These are phyloP conservation scores for Miamiensis avidus DNA, from an alignment of 169 alveolate species.

Conservation along the genomic window DNA sequence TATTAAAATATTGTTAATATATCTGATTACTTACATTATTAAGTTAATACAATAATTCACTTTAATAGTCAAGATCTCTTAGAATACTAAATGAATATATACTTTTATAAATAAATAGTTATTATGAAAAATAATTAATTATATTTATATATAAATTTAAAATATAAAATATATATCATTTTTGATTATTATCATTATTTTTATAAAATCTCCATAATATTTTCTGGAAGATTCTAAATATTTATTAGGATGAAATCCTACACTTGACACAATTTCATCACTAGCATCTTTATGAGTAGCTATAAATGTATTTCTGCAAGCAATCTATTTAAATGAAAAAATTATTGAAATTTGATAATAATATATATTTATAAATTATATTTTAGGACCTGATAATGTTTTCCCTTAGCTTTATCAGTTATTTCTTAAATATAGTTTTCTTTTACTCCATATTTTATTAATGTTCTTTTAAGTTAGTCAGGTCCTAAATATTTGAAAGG, in stretches of 20 bases:
- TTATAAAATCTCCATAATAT: not conserved
- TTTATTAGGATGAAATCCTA: not conserved
- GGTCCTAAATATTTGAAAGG: conserved; percentile 46
- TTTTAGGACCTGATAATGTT: conserved; percentile 35
- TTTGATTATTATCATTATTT: too few relatives aligned
- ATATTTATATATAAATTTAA: too few relatives aligned
- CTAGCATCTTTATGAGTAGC: not conserved
- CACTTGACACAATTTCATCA: not conserved
- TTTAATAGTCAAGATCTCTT: too few relatives aligned
- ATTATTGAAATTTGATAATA: too few relatives aligned
- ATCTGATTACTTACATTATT: too few relatives aligned
- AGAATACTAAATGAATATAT: too few relatives aligned
- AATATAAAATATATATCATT: too few relatives aligned
- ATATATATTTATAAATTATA: not conserved
- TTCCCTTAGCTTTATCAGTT: conserved; percentile 37
- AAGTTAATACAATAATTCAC: too few relatives aligned
- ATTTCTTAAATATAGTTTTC: conserved; percentile 19
- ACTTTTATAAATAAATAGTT: too few relatives aligned
- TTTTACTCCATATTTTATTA: conserved; percentile 20
- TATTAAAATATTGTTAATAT: too few relatives aligned
- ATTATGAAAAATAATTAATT: too few relatives aligned
- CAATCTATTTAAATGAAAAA: not conserved
- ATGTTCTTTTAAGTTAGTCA: conserved; percentile 19
- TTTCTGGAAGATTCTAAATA: not conserved
- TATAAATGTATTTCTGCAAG: not conserved